These are phyloP conservation scores for Xylariaceae sp. DNA, from an alignment of 2,329 filamentous ascomycete species.

Conservation along the genomic window DNA sequence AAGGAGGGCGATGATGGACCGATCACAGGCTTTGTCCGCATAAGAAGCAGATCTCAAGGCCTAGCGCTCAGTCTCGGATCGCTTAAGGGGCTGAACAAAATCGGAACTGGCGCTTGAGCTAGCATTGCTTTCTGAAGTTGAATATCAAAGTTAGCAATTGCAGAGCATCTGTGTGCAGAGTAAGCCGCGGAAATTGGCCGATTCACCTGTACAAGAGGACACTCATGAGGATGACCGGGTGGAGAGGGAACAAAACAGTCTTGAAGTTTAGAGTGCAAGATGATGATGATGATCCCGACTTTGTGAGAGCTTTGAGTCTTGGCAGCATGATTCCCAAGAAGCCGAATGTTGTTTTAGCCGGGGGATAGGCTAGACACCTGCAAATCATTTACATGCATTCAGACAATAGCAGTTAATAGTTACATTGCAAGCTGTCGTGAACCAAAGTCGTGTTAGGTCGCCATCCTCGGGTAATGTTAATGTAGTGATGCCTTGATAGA, in stretches of 20 bases:
- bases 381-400: slow-evolving; percentile 10
- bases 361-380: slow-evolving; percentile 14
- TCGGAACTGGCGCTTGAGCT: slow-evolving; percentile 41
- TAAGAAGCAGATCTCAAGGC: slow-evolving; percentile 94
- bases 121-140: background rate
- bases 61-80: slow-evolving; percentile 89
- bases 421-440: background rate
- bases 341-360: slow-evolving; percentile 9
- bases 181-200: background rate
- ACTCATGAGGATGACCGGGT: background rate
- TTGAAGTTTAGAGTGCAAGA: slow-evolving; percentile 13
- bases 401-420: background rate
- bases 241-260: slow-evolving; percentile 6
- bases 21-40: slow-evolving; percentile 94
- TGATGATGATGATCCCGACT: slow-evolving; percentile 2
- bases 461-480: background rate
- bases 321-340: slow-evolving; percentile 6
- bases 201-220: slow-evolving; percentile 9
- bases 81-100: slow-evolving; percentile 89
- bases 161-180: background rate
- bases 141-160: slow-evolving; percentile 9
- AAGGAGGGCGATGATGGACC: slow-evolving; percentile 93
- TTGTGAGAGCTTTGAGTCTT: slow-evolving; percentile 9
- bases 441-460: background rate
- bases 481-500: background rate